These are phyloP conservation scores for Hymenoscyphus linearis DNA, from an alignment of 2,329 filamentous ascomycete species.

Conservation along the genomic window DNA sequence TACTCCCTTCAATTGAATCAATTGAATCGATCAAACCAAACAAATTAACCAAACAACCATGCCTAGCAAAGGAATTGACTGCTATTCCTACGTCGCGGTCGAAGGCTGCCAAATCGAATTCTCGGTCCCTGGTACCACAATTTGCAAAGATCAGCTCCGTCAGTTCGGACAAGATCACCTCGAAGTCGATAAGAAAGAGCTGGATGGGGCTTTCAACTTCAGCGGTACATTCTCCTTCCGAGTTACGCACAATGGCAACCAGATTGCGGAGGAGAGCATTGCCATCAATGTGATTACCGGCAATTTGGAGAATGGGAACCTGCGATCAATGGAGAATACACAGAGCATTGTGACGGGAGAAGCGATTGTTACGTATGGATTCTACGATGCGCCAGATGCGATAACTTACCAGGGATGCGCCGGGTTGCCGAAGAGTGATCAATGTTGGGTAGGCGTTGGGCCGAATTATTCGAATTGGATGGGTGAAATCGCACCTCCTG, in stretches of 20 bases:
- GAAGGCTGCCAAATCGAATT: constrained; percentile 40
- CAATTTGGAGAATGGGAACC: constrained; percentile 36
- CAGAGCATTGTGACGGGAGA: constrained; percentile 29
- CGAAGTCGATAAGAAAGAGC: constrained; percentile 41
- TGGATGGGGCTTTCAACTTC: constrained; percentile 39
- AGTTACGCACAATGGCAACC: constrained; percentile 35
- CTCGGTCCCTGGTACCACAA: constrained; percentile 37
- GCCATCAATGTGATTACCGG: constrained; percentile 43
- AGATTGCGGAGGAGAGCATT: constrained; percentile 40
- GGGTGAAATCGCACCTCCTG: constrained; percentile 36
- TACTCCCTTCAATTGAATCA: neutral
- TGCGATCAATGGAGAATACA: constrained; percentile 23
- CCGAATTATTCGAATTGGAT: constrained; percentile 41
- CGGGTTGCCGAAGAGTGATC: constrained; percentile 39
- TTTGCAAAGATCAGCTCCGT: constrained; percentile 32
- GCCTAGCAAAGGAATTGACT: constrained; percentile 38
- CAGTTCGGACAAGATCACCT: constrained; percentile 37
- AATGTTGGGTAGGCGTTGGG: constrained; percentile 42
- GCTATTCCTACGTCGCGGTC: constrained; percentile 37
- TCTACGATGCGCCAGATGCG: constrained; percentile 47
- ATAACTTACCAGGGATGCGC: constrained; percentile 36
- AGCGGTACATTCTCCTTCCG: constrained; percentile 41
- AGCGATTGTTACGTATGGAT: constrained; percentile 41
- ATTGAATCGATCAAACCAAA: neutral
- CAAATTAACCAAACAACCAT: constrained; percentile 25